These are phyloP conservation scores for Lactarius vividus DNA, from an alignment of 768 basidiomycete species.

Conservation along the genomic window DNA sequence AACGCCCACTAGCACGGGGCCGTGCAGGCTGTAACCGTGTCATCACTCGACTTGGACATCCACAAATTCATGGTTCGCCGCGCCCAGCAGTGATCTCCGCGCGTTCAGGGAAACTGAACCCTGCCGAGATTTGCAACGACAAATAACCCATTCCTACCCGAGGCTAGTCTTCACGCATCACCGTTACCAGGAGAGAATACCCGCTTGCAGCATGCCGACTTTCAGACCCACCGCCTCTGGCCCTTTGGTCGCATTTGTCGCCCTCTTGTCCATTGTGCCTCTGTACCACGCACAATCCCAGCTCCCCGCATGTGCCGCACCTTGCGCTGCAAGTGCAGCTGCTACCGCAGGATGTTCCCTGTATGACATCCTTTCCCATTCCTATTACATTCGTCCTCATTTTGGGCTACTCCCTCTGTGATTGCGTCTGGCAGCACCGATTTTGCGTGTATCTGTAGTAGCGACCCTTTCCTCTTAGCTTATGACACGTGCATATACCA, in stretches of 20 bases:
- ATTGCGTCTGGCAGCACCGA: neutral
- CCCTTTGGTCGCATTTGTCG: neutral
- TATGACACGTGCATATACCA: neutral
- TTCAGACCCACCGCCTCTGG: neutral
- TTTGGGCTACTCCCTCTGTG: neutral
- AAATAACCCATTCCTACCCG: neutral
- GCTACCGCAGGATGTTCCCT: neutral
- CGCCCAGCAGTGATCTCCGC: neutral
- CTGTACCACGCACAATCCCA: neutral
- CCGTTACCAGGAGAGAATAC: neutral
- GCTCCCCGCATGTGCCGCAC: neutral
- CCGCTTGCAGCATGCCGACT: neutral
- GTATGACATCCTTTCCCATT: neutral
- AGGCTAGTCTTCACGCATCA: neutral
- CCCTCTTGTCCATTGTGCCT: neutral
- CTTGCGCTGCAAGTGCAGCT: neutral
- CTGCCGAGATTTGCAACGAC: neutral
- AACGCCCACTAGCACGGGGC: neutral
- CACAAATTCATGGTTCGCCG: neutral
- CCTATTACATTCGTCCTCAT: neutral
- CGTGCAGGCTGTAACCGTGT: neutral
- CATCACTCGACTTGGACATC: neutral
- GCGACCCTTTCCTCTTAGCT: neutral
- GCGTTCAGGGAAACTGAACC: neutral
- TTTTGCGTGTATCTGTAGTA: neutral